Evolutionary conservation across 2,329 filamentous ascomycete genomes (phyloP), one percentile per base, ranked within the genome.

Genomic region (Aureobasidium sp.): DNA sequence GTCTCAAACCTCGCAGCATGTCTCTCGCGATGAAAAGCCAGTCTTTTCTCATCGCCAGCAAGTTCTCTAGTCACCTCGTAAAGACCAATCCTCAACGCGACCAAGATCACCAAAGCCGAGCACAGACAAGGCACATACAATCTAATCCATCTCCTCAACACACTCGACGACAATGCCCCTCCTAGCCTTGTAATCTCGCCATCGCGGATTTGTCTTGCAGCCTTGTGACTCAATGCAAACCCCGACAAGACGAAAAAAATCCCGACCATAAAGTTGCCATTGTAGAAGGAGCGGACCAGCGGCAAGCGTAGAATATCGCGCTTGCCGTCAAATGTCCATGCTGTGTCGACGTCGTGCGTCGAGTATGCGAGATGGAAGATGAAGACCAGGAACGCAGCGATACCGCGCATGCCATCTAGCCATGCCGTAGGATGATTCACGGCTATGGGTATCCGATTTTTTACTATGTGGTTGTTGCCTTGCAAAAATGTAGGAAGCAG

Each of bases 171-270:
- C 29, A 9, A 31, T 31, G 8, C 29, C 29, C 9, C 5, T 31
- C 29, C 29, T 31, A 31, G 29, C 29, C 9, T 31, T 8, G 8
- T 31, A 8, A 31, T 31, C 5, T 31, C 29, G 8, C 9, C 29
- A 9, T 31, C 9, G 8, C 5, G 8, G 8, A 31, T 31, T 9
- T 31, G 29, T 31, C 9, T 8, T 31, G 29, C 42, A 9, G 68
- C 64, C 31, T 66, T 66, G 63, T 85, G 78, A 36, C 79, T 80
- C 15, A 87, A 75, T 3, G 82, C 84, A 70, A 85, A 86, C 22
- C 84, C 84, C 0, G 82, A 84, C 44, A 86, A 81, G 67, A 85
- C 79, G 68, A 85, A 86, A 75, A 87, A 87, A 65, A 85, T 72
- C 70, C 79, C 81, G 44, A 85, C 83, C 66, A 82, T 82, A 0